These are phyloP conservation scores for Perkinsela sp. DNA, from an alignment of 208 protist genomes.

Conservation along the genomic window DNA sequence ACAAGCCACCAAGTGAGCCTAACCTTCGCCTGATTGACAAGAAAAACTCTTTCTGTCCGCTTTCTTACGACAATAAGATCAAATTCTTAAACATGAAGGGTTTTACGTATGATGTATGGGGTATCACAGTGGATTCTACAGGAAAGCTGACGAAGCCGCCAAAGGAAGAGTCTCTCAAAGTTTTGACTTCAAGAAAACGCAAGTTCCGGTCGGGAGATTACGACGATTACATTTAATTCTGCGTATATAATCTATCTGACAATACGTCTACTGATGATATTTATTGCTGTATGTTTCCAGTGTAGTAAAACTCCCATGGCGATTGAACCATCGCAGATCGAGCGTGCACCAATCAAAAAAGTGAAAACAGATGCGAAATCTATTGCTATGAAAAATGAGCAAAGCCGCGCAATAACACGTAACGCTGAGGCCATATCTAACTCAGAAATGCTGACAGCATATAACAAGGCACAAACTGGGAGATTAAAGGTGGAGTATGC, in stretches of 20 bases:
- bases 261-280: too few relatives aligned
- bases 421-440: not conserved
- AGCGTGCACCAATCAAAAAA: too few relatives aligned
- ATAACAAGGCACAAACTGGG: not conserved
- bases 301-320: too few relatives aligned
- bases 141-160: not conserved
- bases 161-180: too few relatives aligned
- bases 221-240: too few relatives aligned
- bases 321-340: too few relatives aligned
- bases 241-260: too few relatives aligned
- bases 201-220: too few relatives aligned
- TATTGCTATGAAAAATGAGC: too few relatives aligned
- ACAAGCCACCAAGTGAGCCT: not conserved
- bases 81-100: not conserved
- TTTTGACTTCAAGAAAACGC: too few relatives aligned
- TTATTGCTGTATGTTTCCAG: too few relatives aligned
- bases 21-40: not conserved
- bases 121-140: not conserved
- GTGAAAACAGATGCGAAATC: too few relatives aligned
- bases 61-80: not conserved
- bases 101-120: not conserved
- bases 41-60: not conserved
- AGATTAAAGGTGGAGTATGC: conserved; percentile 10
- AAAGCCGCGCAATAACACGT: not conserved
- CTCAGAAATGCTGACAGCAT: not conserved